Conservation (phyloP, 208 protist genomes). For the Leishmania major region DNA sequence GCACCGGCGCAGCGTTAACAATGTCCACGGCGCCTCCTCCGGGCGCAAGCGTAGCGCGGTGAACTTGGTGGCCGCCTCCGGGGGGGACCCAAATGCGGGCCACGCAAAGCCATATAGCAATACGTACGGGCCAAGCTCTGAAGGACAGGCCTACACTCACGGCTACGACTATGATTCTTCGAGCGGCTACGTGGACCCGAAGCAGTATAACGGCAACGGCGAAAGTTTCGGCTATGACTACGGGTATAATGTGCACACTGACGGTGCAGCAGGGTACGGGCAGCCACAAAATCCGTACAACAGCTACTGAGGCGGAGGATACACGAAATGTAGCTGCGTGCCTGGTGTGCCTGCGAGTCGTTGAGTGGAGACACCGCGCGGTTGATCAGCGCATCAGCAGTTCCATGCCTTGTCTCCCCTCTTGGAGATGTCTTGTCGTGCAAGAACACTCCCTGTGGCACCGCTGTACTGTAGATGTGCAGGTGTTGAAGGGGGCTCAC, state of each 20-base stretch:
- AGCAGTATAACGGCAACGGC: neutral
- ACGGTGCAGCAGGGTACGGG: neutral
- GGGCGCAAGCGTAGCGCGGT: neutral
- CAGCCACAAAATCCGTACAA: constrained; percentile 2
- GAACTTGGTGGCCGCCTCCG: neutral
- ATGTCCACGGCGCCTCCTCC: neutral
- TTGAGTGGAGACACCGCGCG: neutral
- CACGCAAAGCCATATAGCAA: neutral
- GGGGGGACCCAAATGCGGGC: neutral
- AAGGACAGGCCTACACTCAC: constrained; percentile 18
- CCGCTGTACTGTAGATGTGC: neutral
- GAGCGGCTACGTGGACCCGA: neutral
- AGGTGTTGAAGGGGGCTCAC: neutral
- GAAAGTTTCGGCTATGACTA: neutral
- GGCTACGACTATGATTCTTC: neutral
- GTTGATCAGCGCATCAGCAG: neutral
- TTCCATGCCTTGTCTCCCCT: neutral
- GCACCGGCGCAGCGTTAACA: neutral
- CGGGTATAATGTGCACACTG: neutral
- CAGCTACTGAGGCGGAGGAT: constrained; percentile 3
- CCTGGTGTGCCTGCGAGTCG: neutral
- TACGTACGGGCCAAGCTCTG: neutral
- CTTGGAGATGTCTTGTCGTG: neutral
- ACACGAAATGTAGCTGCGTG: neutral
- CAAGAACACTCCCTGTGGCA: neutral